Base-by-base conservation (phyloP, 352 stramenopile genomes). In the Stephanocyclus meneghinianus region DNA sequence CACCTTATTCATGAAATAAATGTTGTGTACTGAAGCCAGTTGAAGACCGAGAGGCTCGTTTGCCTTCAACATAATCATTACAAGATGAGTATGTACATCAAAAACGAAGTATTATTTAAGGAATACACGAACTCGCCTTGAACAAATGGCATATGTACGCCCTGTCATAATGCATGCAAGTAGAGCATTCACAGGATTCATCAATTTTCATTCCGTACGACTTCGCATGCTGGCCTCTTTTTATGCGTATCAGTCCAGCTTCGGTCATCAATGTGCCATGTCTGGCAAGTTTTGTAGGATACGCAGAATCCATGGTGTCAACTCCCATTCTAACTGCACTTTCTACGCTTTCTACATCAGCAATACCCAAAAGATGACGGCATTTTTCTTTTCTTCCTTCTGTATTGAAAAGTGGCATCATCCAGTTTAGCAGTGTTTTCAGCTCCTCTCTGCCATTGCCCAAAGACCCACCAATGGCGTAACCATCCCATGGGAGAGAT, bases 71-170 rank as follows among this genome's bases (percentile, higher is more conserved):
- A 8, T 8, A 40, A 9, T 40, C 35, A 40, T 40, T 40, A 40
- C 35, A 40, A 40, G 7, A 40, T 40, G 35, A 40, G 35, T 40
- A 26, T 26, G 21, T 26, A 26, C 21, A 26, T 26, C 21, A 26
- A 26, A 26, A 26, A 26, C 21, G 21, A 26, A 26, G 21, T 40
- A 1, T 8, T 40, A 9, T 40, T 8, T 8, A 8, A 40, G 35
- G 7, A 40, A 40, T 40, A 9, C 4, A 40, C 3, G 35, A 40
- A 40, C 47, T 55, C 10, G 91, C 89, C 78, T 94, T 94, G 77
- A 95, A 94, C 16, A 96, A 80, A 77, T 96, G 92, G 70, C 93
- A 92, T 2, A 96, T 64, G 84, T 96, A 96, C 2, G 89, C 86
- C 44, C 87, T 70, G 78, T 94, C 89, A 72, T 93, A 92, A 62